Percentiles rank a stretch among this genome's conserved stretches.
Evolutionary conservation across 2,329 filamentous ascomycete genomes (phyloP).

Genomic region (Fusarium sp.): DNA sequence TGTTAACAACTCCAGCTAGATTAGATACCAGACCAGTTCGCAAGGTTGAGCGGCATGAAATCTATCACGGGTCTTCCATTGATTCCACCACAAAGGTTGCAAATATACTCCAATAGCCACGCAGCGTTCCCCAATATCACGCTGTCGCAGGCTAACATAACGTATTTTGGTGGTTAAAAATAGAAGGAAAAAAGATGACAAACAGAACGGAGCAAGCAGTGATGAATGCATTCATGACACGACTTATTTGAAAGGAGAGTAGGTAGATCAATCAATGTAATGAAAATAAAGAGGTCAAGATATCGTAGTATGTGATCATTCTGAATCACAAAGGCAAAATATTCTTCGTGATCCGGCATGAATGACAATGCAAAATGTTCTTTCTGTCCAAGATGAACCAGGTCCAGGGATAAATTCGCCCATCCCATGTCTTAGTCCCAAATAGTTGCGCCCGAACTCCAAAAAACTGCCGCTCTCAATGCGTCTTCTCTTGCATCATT

Average conservation of each 20-base stretch:
- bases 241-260: constrained; percentile 19
- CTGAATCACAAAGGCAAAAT: constrained; percentile 27
- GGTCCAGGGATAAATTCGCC: constrained; percentile 15
- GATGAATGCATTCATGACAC: constrained; percentile 4
- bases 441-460: constrained; percentile 47
- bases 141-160: not conserved
- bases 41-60: not conserved
- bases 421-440: constrained; percentile 18
- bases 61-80: not conserved
- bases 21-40: constrained; percentile 6
- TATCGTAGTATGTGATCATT: constrained; percentile 31
- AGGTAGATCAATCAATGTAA: constrained; percentile 16
- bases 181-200: not conserved
- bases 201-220: constrained; percentile 1
- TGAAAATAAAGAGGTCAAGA: constrained; percentile 17
- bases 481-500: constrained; percentile 36
- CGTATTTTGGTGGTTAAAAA: not conserved
- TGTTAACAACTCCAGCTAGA: constrained; percentile 9
- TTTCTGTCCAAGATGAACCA: constrained; percentile 27
- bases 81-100: constrained; percentile 1
- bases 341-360: constrained; percentile 23
- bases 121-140: constrained; percentile 3
- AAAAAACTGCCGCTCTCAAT: constrained; percentile 40
- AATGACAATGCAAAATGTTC: constrained; percentile 19
- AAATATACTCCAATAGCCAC: constrained; percentile 6